Evolutionary conservation across 768 basidiomycete species (phyloP).

Genomic region (Podaxis sp.): DNA sequence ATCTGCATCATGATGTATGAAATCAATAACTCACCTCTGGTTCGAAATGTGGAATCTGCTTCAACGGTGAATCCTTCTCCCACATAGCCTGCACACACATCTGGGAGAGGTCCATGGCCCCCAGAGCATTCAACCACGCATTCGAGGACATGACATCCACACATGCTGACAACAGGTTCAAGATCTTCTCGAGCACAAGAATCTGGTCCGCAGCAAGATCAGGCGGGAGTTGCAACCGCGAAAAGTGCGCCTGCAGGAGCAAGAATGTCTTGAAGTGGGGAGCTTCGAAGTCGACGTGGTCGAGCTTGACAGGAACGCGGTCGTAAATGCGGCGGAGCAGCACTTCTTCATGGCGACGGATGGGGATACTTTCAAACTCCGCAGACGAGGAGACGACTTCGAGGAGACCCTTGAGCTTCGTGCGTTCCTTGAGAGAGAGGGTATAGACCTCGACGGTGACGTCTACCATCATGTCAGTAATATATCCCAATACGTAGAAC

Average conservation of each 20-base stretch:
- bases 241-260: conserved; percentile 95
- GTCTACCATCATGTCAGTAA: conserved; percentile 39
- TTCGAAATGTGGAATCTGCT: conserved; percentile 97
- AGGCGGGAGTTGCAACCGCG: conserved; percentile 84
- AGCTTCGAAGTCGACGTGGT: conserved; percentile 77
- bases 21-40: conserved; percentile 52
- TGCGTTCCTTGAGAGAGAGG: conserved; percentile 90
- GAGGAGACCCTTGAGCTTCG: conserved; percentile 95
- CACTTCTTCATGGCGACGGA: conserved; percentile 87
- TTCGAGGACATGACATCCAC: conserved; percentile 99
- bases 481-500: neutral
- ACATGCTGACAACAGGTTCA: conserved; percentile 89
- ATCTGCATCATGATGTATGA: neutral
- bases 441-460: conserved; percentile 98
- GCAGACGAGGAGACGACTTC: conserved; percentile 97
- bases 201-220: conserved; percentile 92
- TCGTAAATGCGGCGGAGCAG: conserved; percentile 89
- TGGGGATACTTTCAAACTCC: conserved; percentile 93
- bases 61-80: conserved; percentile 94
- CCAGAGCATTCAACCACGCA: conserved; percentile 89
- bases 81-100: conserved; percentile 99
- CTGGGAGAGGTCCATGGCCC: conserved; percentile 96
- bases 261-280: conserved; percentile 99
- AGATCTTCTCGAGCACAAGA: conserved; percentile 82
- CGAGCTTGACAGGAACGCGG: conserved; percentile 93